A percentile compares a stretch with the other conserved stretches of the same genome.
Evolutionary conservation across 2,329 filamentous ascomycete species (phyloP).

Genomic region (Pseudofabraea citricarpa): DNA sequence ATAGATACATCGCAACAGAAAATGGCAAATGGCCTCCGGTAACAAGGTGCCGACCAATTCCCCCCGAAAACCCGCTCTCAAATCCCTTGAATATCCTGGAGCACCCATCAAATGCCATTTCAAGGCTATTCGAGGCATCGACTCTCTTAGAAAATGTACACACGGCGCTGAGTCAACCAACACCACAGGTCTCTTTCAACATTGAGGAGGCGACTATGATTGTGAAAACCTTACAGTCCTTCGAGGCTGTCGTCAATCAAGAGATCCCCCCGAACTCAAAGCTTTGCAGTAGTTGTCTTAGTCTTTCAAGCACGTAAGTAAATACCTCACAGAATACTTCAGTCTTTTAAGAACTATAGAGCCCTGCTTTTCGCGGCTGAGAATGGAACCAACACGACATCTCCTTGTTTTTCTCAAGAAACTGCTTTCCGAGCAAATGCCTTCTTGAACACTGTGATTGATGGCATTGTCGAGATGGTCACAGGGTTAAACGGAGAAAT

Average conservation of each 20-base stretch:
- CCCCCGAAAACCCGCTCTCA: neutral
- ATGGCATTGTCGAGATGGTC: slow-evolving; percentile 4
- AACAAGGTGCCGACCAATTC: slow-evolving; percentile 3
- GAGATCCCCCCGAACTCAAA: neutral
- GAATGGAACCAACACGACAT: slow-evolving; percentile 1
- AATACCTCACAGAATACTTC: neutral
- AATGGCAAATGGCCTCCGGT: slow-evolving; percentile 1
- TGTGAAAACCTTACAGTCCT: slow-evolving; percentile 3
- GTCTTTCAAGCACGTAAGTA: slow-evolving; percentile 4
- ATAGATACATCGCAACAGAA: slow-evolving; percentile 3
- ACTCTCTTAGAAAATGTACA: slow-evolving; percentile 4
- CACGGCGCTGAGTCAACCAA: neutral
- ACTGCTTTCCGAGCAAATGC: neutral
- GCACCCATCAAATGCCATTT: slow-evolving; percentile 1
- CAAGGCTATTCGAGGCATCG: slow-evolving; percentile 6
- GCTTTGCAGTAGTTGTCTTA: slow-evolving; percentile 2
- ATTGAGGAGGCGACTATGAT: slow-evolving; percentile 4
- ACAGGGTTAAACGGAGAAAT: neutral
- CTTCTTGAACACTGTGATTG: slow-evolving; percentile 1
- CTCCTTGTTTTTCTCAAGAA: neutral
- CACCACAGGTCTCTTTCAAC: slow-evolving; percentile 3
- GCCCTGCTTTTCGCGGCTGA: slow-evolving; percentile 1
- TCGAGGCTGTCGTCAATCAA: slow-evolving; percentile 2
- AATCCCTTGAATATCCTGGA: slow-evolving; percentile 2
- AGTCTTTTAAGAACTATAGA: neutral